Conservation (phyloP, 2,329 filamentous ascomycete genomes). For the Akanthomyces muscarius region DNA sequence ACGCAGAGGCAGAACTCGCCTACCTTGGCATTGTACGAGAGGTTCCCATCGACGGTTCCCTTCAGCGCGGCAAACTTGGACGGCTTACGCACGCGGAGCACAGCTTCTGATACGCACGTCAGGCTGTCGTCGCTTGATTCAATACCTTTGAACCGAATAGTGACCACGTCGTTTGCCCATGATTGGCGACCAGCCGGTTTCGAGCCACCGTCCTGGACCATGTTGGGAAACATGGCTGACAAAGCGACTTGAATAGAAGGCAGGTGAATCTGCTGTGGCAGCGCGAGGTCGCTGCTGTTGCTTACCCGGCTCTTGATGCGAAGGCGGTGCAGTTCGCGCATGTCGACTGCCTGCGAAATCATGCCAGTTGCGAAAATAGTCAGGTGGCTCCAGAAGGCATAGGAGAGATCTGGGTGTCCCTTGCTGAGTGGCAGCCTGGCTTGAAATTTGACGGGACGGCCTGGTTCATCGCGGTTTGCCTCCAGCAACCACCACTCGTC, state of each 20-base stretch:
- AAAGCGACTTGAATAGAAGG: conserved; percentile 48
- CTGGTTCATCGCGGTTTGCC: conserved; percentile 38
- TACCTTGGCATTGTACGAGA: conserved; percentile 55
- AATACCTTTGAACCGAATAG: conserved; percentile 52
- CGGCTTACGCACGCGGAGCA: conserved; percentile 52
- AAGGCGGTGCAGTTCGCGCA: conserved; percentile 44
- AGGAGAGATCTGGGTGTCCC: conserved; percentile 42
- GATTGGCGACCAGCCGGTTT: conserved; percentile 29
- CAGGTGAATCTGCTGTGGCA: conserved; percentile 42
- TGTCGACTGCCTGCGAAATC: conserved; percentile 48
- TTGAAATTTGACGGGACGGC: conserved; percentile 29
- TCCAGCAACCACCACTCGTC: conserved; percentile 77
- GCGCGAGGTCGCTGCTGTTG: conserved; percentile 33
- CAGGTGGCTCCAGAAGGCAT: conserved; percentile 50
- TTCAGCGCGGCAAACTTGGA: conserved; percentile 52
- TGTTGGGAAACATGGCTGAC: conserved; percentile 40
- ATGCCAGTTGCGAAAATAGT: conserved; percentile 48
- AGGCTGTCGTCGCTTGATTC: conserved; percentile 28
- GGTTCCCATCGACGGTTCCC: conserved; percentile 54
- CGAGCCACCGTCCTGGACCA: conserved; percentile 27
- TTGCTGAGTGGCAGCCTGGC: conserved; percentile 42
- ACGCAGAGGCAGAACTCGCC: conserved; percentile 63
- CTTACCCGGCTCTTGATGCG: conserved; percentile 38
- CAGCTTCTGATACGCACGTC: conserved; percentile 46
- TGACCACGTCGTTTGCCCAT: conserved; percentile 59